Evolutionary conservation across 495 filamentous ascomycete species (phyloP), one percentile per base, ranked within the genome.

Genomic region (Thermochaetoides thermophila): DNA sequence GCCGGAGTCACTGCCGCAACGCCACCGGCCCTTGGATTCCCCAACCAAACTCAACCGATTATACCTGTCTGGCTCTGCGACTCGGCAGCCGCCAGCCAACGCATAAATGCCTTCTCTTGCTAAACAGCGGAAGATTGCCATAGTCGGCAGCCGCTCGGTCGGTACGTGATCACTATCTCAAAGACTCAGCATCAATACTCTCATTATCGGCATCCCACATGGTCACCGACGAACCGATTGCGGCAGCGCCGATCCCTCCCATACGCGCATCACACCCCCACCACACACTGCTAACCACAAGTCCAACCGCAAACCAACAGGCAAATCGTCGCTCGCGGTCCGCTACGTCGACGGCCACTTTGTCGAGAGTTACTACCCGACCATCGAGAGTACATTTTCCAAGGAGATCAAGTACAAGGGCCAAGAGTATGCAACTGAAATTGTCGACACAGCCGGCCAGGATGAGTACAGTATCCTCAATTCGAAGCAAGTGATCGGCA

Each of bases 381-480:
- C 89, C 16, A 95, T 99, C 46, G 89, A 96, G 62, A 99, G 96
- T 55, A 96, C 86, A 9, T 96, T 96, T 56, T 87, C 81, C 58
- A 87, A 89, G 48, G 76, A 84, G 43, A 96, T 99, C 51, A 81
- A 80, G 39, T 76, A 78, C 56, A 85, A 85, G 53, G 76, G 78
- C 11, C 85, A 95, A 55, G 89, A 96, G 44, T 96, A 72, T 57
- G 81, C 84, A 34, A 93, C 84, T 24, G 89, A 96, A 63, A 96
- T 99, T 43, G 86, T 99, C 49, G 89, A 99, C 59, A 99, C 89
- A 14, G 89, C 89, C 10, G 89, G 89, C 37, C 91, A 96, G 84
- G 89, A 99, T 61, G 91, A 97, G 56, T 96, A 97, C 61, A 87
- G 80, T 50, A 95, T 96, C 47, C 66, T 97, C 32, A 95, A 93